Evolutionary conservation across 2,329 filamentous ascomycete genomes (phyloP), one percentile per base, ranked within the genome.

Genomic region (Penicillium sp.): DNA sequence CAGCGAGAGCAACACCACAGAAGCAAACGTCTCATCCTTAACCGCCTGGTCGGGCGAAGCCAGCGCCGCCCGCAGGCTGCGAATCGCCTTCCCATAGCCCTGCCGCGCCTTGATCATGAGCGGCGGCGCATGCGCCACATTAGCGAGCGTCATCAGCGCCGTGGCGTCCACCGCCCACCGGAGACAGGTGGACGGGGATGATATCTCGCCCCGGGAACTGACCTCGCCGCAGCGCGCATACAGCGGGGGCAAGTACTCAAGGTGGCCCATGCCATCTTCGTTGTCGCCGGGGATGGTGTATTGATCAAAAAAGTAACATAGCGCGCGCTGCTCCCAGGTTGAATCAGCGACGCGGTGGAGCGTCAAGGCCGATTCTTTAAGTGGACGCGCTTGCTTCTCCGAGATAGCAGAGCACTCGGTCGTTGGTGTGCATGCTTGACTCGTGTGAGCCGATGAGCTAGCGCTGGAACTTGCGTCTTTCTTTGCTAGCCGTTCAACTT

Each of bases 301-400:
- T 51, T 77, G 75, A 33, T 76, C 72, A 47, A 78, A 77, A 60
- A 78, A 78, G 55, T 72, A 75, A 61, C 75, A 78, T 9, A 76
- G 56, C 3, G 76, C 75, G 31, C 74, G 70, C 27, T 78, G 64
- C 54, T 75, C 69, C 72, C 73, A 74, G 0, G 63, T 71, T 1
- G 73, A 62, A 62, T 75, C 73, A 6, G 67, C 63, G 3, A 73
- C 52, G 3, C 55, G 60, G 47, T 67, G 63, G 11, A 66, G 49
- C 0, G 66, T 60, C 22, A 70, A 50, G 2, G 63, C 24, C 11
- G 51, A 44, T 10, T 27, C 14, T 24, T 36, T 13, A 9, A 41
- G 22, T 4, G 14, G n/a, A n/a, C n/a, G 7, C 11, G 16, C 35
- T 44, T 33, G 37, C 11, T 22, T 40, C 16, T 53, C 55, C 6